These are phyloP conservation scores for Beverwykella pulmonaria DNA, from an alignment of 495 filamentous ascomycete species.

Conservation along the genomic window DNA sequence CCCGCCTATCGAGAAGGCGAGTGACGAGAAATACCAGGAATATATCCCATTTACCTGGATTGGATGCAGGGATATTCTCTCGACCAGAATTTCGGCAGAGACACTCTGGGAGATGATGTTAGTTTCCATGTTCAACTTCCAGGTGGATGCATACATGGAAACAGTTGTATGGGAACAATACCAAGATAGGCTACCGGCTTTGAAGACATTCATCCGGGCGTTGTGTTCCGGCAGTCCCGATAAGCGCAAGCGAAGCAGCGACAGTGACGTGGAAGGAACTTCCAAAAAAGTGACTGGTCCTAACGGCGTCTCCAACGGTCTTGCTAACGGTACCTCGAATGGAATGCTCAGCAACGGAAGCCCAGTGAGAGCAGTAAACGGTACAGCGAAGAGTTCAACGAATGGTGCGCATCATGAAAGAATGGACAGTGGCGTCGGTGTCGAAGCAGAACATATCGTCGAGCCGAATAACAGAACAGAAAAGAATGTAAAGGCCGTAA, in stretches of 20 bases:
- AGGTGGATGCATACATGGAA: slow-evolving; percentile 34
- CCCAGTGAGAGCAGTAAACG: background rate
- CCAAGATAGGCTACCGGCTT: slow-evolving; percentile 10
- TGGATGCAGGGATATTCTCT: slow-evolving; percentile 25
- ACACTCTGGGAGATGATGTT: slow-evolving; percentile 34
- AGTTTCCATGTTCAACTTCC: slow-evolving; percentile 32
- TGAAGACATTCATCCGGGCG: slow-evolving; percentile 20
- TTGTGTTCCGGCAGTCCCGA: slow-evolving; percentile 8
- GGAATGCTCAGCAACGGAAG: background rate
- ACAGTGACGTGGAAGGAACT: slow-evolving; percentile 3
- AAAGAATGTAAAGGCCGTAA: background rate
- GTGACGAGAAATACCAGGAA: slow-evolving; percentile 33
- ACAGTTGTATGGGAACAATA: slow-evolving; percentile 27
- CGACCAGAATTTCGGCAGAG: slow-evolving; percentile 17
- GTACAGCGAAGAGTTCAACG: background rate
- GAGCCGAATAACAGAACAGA: background rate
- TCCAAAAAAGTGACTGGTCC: slow-evolving; percentile 7
- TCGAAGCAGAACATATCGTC: background rate
- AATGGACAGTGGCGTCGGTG: background rate
- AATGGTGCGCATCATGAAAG: background rate
- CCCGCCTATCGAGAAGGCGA: slow-evolving; percentile 20
- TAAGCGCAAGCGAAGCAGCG: slow-evolving; percentile 11
- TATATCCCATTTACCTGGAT: slow-evolving; percentile 36
- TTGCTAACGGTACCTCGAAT: background rate
- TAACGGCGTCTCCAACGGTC: background rate